A percentile compares a stretch with the other conserved stretches of the same genome.
Conservation (phyloP, 2,329 filamentous ascomycete species). For the Capronia americana region DNA sequence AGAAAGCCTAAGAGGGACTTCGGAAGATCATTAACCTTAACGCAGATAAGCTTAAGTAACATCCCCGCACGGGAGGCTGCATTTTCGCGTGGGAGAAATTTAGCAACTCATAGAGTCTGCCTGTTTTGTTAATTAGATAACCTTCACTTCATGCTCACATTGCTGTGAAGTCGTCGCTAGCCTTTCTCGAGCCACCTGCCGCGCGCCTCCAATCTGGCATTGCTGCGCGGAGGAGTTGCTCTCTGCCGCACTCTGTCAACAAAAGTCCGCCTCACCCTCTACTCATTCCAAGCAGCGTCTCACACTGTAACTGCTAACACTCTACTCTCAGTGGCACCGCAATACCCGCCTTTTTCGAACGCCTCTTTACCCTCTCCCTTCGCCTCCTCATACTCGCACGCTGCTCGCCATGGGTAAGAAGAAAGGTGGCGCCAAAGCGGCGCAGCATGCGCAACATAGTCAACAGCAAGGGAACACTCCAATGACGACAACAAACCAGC, state of each 20-base stretch:
- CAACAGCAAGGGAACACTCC: neutral
- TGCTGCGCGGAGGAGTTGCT: conserved; percentile 11
- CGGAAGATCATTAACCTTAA: conserved; percentile 21
- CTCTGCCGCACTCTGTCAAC: conserved; percentile 20
- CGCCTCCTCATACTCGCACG: neutral
- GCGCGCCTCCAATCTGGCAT: conserved; percentile 6
- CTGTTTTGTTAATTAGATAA: conserved; percentile 1
- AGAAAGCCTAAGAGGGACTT: neutral
- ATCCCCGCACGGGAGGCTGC: neutral
- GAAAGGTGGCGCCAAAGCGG: conserved; percentile 1
- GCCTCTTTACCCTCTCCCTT: neutral
- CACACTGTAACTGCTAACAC: conserved; percentile 24
- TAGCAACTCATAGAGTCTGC: neutral
- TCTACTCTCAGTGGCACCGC: conserved; percentile 36
- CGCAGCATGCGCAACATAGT: neutral
- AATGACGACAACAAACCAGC: neutral
- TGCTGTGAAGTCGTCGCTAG: neutral
- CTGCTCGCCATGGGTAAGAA: conserved; percentile 19
- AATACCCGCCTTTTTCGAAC: conserved; percentile 6
- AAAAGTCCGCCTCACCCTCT: conserved; percentile 36
- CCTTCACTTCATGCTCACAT: neutral
- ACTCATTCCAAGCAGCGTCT: conserved; percentile 6
- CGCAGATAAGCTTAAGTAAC: conserved; percentile 14
- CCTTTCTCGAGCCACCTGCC: neutral
- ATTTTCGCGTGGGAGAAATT: neutral